These are phyloP conservation scores for Globisporangium radiosum DNA, from an alignment of 352 stramenopile genomes.

Conservation along the genomic window DNA sequence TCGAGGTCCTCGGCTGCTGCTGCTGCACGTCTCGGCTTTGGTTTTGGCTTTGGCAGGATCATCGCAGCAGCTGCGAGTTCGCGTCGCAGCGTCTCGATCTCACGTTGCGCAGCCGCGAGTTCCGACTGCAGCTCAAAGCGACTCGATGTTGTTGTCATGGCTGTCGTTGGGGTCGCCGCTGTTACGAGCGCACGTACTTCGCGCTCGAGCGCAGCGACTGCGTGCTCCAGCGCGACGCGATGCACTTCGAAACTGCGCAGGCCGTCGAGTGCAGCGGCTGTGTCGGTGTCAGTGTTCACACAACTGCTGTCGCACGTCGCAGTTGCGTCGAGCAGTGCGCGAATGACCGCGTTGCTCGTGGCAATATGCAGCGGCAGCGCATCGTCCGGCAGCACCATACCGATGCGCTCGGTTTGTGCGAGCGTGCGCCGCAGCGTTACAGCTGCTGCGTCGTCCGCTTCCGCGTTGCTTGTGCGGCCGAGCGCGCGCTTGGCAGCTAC, in stretches of 20 bases:
- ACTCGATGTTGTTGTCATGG: too few species aligned
- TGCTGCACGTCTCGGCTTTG: slow-evolving; percentile 22
- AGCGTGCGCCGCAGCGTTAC: neutral
- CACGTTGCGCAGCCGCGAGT: slow-evolving; percentile 16
- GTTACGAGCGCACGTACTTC: slow-evolving; percentile 1
- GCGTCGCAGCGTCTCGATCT: slow-evolving; percentile 14
- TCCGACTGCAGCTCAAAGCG: slow-evolving; percentile 8
- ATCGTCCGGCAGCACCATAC: neutral
- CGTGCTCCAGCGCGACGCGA: slow-evolving; percentile 17
- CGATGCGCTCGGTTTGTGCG: slow-evolving; percentile 6
- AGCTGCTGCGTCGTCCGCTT: neutral
- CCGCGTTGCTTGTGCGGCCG: slow-evolving; percentile 24
- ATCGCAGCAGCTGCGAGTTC: slow-evolving; percentile 9
- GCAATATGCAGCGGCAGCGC: slow-evolving; percentile 19
- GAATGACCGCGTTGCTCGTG: slow-evolving; percentile 51
- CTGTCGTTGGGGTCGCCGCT: too few species aligned
- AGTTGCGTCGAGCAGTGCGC: slow-evolving; percentile 33
- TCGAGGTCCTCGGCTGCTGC: slow-evolving; percentile 18
- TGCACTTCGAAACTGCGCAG: slow-evolving; percentile 14
- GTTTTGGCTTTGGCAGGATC: slow-evolving; percentile 2
- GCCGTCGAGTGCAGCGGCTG: neutral
- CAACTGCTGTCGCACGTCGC: slow-evolving; percentile 15
- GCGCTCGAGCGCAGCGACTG: slow-evolving; percentile 17
- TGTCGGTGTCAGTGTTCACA: too few species aligned
- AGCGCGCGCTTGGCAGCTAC: slow-evolving; percentile 16